Evolutionary conservation across 345 rosid genomes (phyloP).

Genomic region (Populus deltoides): DNA sequence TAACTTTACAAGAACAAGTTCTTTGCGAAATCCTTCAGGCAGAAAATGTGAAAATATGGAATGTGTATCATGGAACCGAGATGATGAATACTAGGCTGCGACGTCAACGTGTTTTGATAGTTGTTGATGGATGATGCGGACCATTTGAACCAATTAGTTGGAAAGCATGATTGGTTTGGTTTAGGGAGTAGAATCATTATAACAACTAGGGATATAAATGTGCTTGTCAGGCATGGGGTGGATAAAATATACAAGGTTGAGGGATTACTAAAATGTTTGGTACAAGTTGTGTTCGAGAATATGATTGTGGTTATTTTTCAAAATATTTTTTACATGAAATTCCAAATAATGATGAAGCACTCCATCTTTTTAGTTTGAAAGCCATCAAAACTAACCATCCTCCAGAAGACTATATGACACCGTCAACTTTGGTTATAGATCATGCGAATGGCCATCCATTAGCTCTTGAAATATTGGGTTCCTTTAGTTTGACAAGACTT

Average conservation of each 20-base stretch:
- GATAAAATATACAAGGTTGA: neutral
- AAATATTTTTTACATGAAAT: too few relatives aligned
- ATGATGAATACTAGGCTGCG: neutral
- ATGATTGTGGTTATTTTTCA: too few relatives aligned
- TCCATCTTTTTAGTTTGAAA: slow-evolving; percentile 3
- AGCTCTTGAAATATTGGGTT: slow-evolving; percentile 11
- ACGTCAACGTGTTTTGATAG: neutral
- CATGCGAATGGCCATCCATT: slow-evolving; percentile 1
- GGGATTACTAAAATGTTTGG: neutral
- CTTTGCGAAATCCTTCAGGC: neutral
- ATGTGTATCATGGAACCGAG: neutral
- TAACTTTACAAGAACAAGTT: neutral
- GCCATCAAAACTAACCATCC: slow-evolving; percentile 1
- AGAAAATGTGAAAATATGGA: slow-evolving; percentile 1
- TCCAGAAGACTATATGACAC: neutral
- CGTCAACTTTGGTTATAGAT: neutral
- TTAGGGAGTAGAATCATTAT: slow-evolving; percentile 4
- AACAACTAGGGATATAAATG: neutral
- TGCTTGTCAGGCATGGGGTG: neutral
- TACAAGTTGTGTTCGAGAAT: too few relatives aligned
- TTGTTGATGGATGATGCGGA: neutral
- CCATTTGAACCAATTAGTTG: neutral
- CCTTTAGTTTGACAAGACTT: neutral
- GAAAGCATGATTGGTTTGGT: neutral
- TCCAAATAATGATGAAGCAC: neutral